Evolutionary conservation across 345 rosid species (phyloP).

Genomic region (Ceriops tagal): DNA sequence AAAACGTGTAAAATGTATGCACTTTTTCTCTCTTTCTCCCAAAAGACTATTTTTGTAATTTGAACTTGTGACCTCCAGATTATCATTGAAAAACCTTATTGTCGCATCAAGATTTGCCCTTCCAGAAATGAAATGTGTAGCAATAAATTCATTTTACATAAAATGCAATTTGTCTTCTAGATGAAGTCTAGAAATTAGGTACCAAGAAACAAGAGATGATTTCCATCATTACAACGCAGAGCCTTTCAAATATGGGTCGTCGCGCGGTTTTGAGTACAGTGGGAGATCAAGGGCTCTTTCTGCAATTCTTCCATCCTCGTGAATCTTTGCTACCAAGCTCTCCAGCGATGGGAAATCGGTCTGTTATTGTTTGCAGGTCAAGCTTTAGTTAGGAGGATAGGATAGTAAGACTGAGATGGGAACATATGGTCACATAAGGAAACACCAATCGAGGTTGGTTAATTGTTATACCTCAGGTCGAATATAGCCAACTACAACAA

Average conservation of each 20-base stretch:
- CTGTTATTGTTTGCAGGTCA: constrained; percentile 31
- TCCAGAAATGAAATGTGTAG: no score
- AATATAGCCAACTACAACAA: constrained; percentile 80
- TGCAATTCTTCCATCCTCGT: constrained; percentile 61
- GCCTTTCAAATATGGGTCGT: constrained; percentile 46
- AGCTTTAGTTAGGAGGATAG: background rate
- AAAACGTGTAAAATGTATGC: no score
- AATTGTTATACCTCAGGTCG: constrained; percentile 66
- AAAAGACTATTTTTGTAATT: no score
- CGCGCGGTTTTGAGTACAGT: constrained; percentile 45
- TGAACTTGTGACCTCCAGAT: no score
- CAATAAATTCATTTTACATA: no score
- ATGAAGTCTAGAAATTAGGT: no score
- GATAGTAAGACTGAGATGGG: background rate
- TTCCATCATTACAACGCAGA: constrained; percentile 12
- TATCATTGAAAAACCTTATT: no score
- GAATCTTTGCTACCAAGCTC: constrained; percentile 66
- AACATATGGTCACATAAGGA: background rate
- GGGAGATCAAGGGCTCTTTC: constrained; percentile 85
- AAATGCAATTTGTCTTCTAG: no score
- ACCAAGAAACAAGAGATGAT: background rate
- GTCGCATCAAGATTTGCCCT: no score
- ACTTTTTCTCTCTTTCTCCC: no score
- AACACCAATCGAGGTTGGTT: background rate
- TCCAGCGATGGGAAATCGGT: constrained; percentile 73